Conservation (phyloP, 768 basidiomycete genomes). For the Ramaria rubella region DNA sequence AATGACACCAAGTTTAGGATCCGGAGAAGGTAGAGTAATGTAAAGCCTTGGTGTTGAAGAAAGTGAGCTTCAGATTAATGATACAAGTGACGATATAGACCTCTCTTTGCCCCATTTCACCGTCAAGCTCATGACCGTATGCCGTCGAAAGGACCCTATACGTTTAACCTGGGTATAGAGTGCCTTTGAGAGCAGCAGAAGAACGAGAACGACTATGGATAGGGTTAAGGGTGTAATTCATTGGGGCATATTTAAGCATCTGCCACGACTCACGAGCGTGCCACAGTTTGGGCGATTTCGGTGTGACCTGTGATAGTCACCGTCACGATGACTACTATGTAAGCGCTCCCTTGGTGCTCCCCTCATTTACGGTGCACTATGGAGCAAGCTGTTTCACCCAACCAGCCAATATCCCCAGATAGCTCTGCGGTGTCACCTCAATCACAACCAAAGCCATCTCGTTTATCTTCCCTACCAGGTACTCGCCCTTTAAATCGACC, state of each 20-base stretch:
- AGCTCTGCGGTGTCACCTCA: background rate
- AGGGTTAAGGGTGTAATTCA: background rate
- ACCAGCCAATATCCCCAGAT: background rate
- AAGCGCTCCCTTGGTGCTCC: background rate
- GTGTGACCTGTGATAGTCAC: background rate
- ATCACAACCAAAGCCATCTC: background rate
- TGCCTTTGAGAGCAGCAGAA: slow-evolving; percentile 25
- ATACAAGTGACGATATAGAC: slow-evolving; percentile 14
- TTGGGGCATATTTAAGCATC: background rate
- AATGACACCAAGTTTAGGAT: slow-evolving; percentile 52
- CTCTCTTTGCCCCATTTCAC: slow-evolving; percentile 48
- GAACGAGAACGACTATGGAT: slow-evolving; percentile 18
- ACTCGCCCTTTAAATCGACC: slow-evolving; percentile 1
- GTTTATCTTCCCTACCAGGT: background rate
- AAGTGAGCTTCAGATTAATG: slow-evolving; percentile 9
- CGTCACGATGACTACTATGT: slow-evolving; percentile 1
- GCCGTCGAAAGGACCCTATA: slow-evolving; percentile 12
- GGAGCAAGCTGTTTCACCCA: slow-evolving; percentile 7
- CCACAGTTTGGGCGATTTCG: slow-evolving; percentile 3
- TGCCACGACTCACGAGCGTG: slow-evolving; percentile 9
- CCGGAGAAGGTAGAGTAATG: slow-evolving; percentile 49
- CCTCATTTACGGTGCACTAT: slow-evolving; percentile 7
- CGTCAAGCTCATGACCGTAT: slow-evolving; percentile 28
- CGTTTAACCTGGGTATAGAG: slow-evolving; percentile 21
- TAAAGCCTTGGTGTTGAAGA: slow-evolving; percentile 33